Conservation (phyloP, 2,329 filamentous ascomycete species). For the Aspergillus viridinutans region DNA sequence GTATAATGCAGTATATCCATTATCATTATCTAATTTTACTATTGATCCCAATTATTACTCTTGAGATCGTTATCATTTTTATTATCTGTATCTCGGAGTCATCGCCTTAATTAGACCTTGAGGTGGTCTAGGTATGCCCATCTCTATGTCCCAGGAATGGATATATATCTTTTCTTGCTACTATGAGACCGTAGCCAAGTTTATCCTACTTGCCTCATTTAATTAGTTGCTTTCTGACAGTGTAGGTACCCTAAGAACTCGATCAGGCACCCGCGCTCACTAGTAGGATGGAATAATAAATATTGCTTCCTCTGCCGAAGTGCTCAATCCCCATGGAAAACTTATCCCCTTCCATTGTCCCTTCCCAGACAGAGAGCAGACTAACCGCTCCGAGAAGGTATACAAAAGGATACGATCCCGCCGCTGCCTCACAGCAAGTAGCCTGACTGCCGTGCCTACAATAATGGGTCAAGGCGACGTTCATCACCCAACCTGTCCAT, state of each 20-base stretch:
- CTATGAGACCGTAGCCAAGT: background rate
- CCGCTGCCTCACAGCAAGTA: background rate
- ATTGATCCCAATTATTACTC: background rate
- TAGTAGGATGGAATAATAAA: background rate
- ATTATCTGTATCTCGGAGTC: background rate
- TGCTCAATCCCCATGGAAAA: background rate
- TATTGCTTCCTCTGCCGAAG: background rate
- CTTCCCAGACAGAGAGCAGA: no score
- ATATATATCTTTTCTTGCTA: background rate
- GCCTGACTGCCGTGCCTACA: background rate
- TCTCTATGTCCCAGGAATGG: background rate
- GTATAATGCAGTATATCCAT: background rate
- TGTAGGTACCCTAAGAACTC: background rate
- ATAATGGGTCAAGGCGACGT: constrained; percentile 17
- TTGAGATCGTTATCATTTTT: background rate
- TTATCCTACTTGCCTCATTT: background rate
- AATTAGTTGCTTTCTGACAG: background rate
- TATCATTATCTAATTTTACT: background rate
- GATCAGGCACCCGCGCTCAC: background rate
- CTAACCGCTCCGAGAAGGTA: background rate
- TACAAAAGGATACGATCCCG: background rate
- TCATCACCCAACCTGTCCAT: constrained; percentile 35
- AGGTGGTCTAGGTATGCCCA: background rate
- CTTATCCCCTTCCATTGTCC: background rate
- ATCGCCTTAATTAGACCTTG: background rate